phyloP scores from a whole-genome alignment of 2,329 filamentous ascomycete genomes.

The Hymenoscyphus fructigenus region DNA sequence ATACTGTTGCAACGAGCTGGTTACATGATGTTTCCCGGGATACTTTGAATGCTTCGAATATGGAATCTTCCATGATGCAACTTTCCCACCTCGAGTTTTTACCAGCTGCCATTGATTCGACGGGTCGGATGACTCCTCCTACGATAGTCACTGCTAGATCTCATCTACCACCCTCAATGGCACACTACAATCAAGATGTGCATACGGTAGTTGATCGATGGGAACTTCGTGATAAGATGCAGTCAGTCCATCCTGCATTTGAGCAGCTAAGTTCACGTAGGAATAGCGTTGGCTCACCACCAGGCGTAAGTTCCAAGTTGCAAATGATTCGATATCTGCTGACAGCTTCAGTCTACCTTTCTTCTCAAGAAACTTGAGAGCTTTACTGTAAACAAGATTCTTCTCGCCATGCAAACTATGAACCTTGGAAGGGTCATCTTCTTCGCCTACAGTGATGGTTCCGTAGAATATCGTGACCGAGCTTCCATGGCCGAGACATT shows the following conservation, averaged over 20 bases:
- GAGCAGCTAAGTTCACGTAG: conserved; percentile 70
- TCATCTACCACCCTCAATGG: conserved; percentile 51
- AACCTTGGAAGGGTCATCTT: conserved; percentile 72
- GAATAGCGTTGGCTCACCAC: conserved; percentile 44
- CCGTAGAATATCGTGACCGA: conserved; percentile 76
- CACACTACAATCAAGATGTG: conserved; percentile 60
- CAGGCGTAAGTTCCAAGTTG: conserved; percentile 28
- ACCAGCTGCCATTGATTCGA: conserved; percentile 61
- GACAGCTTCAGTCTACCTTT: conserved; percentile 40
- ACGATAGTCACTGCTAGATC: conserved; percentile 74
- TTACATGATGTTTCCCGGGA: conserved; percentile 27
- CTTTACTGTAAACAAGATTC: conserved; percentile 65
- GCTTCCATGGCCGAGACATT: conserved; percentile 69
- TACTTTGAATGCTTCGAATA: conserved; percentile 42
- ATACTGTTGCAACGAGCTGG: conserved; percentile 59
- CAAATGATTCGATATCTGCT: conserved; percentile 17
- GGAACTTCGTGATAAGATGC: conserved; percentile 69
- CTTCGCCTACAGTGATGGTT: conserved; percentile 76
- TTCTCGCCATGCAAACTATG: conserved; percentile 66
- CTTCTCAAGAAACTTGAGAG: conserved; percentile 65
- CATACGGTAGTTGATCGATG: conserved; percentile 80
- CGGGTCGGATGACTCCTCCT: conserved; percentile 42
- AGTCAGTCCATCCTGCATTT: conserved; percentile 71
- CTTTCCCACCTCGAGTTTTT: conserved; percentile 76
- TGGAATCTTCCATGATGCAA: conserved; percentile 54